Evolutionary conservation across 106 monocot species (phyloP), one percentile per base, ranked within the genome.

Genomic region (Dendrobium chrysotoxum): DNA sequence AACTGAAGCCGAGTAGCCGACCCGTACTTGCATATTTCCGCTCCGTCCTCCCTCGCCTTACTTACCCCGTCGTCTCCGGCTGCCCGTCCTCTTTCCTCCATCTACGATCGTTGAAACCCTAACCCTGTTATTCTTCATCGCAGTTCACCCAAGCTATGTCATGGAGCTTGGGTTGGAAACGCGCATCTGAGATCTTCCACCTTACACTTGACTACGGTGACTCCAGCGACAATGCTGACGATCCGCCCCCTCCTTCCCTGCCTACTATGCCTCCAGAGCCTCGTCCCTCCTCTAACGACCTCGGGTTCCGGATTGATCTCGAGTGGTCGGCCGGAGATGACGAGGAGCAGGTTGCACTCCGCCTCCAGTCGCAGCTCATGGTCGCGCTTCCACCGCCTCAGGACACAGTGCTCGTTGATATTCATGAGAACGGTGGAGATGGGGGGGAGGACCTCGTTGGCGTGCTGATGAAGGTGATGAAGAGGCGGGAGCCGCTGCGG

Each of bases 161-260:
- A 57, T 99, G 99, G 99, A 91, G 99, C 4, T 79, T 99, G 61
- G 99, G 95, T 3, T 99, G 99, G 99, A 99, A 99, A 85, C 93
- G 95, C 38, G 67, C 90, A 15, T 90, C 95, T 64, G 99, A 93
- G 84, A 86, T 93, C 84, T 91, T 99, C 88, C 95, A 91, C 77
- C 93, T 99, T 82, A 40, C 88, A 30, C 91, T 99, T 70, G 83
- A 86, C 82, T 93, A 95, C 79, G 99, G 93, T 58, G 89, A 88
- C 35, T 50, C 78, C 67, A 65, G 65, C 74, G 53, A 66, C 77
- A 16, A 79, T 67, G 39, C n/a, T 58, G 79, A 30, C 40, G 57
- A 11, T 67, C 20, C 53, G 7, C 4, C 41, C 78, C 44, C 65
- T 3, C 15, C 80, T 10, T 15, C 82, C 1, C 79, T 82, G 2